Percentiles rank a stretch among this genome's conserved stretches.
Evolutionary conservation across 768 basidiomycete species (phyloP).

Genomic region (Cytidiella melzeri): DNA sequence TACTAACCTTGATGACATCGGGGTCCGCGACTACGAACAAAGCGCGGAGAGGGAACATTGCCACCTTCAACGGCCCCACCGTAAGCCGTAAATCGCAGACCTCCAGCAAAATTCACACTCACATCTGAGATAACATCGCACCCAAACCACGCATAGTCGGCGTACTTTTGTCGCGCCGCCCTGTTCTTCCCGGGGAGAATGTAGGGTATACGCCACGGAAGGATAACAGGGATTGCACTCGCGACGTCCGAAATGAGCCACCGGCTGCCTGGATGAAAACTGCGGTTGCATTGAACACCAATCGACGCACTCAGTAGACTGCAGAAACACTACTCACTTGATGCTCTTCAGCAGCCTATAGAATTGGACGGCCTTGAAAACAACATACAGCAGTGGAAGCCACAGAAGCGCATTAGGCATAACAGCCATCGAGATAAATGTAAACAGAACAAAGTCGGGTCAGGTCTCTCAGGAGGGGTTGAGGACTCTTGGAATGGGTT

Average conservation of each 20-base stretch:
- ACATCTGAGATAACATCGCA: not conserved
- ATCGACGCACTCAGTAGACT: not conserved
- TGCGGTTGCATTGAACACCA: not conserved
- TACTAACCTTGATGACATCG: slow-evolving; percentile 8
- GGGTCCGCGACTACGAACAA: slow-evolving; percentile 10
- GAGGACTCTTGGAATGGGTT: too few relatives aligned
- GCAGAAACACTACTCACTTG: not conserved
- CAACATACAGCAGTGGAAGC: not conserved
- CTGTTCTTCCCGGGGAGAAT: not conserved
- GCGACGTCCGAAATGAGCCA: not conserved
- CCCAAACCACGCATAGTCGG: not conserved
- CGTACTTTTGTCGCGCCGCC: not conserved
- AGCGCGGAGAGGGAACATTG: not conserved
- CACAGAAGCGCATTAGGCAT: not conserved
- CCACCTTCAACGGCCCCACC: not conserved
- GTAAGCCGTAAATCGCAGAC: not conserved
- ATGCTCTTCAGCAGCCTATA: not conserved
- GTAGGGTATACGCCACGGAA: not conserved
- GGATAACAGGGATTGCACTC: not conserved
- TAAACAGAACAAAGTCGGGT: too few relatives aligned
- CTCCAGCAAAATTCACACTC: too few relatives aligned
- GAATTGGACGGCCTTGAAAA: not conserved
- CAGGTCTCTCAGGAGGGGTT: too few relatives aligned
- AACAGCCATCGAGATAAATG: too few relatives aligned
- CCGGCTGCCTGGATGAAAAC: not conserved